phyloP scores from a whole-genome alignment of 177 flowering plant genomes.

The Tripterygium wilfordii region DNA sequence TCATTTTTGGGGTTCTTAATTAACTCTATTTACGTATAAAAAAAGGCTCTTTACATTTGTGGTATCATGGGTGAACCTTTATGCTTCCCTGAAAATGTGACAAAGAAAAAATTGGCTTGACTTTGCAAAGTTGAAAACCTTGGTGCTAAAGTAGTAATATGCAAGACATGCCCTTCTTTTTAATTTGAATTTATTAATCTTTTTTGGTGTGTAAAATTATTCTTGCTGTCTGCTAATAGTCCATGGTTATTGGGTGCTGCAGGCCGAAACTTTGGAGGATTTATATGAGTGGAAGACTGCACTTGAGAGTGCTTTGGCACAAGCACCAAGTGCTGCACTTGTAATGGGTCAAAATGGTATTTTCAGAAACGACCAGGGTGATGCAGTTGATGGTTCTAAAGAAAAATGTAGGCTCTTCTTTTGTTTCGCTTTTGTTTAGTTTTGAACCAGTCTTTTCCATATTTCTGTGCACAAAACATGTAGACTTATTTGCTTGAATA shows the following conservation, averaged over 20 bases:
- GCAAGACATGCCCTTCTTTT: too few species aligned
- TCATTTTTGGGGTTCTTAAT: too few species aligned
- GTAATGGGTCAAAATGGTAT: constrained; percentile 77
- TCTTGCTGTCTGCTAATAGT: not conserved
- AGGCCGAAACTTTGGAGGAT: constrained; percentile 97
- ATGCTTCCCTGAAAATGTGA: too few species aligned
- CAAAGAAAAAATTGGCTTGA: not conserved
- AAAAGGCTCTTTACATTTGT: too few species aligned
- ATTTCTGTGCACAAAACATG: too few species aligned
- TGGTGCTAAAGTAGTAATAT: too few species aligned
- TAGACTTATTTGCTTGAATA: too few species aligned
- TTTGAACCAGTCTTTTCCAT: constrained; percentile 3
- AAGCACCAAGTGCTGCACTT: constrained; percentile 76
- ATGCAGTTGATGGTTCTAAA: constrained; percentile 43
- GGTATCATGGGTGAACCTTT: too few species aligned
- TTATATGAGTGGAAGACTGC: constrained; percentile 88
- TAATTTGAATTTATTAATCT: too few species aligned
- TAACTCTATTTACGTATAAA: too few species aligned
- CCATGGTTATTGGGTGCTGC: constrained; percentile 10
- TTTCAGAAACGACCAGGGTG: constrained; percentile 57
- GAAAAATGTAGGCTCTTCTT: constrained; percentile 49
- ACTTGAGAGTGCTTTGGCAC: constrained; percentile 83
- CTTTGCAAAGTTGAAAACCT: not conserved
- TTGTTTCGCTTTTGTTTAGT: not conserved
- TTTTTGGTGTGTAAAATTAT: too few species aligned